phyloP scores from a whole-genome alignment of 169 alveolate genomes.

The Cardiosporidium cionae region DNA sequence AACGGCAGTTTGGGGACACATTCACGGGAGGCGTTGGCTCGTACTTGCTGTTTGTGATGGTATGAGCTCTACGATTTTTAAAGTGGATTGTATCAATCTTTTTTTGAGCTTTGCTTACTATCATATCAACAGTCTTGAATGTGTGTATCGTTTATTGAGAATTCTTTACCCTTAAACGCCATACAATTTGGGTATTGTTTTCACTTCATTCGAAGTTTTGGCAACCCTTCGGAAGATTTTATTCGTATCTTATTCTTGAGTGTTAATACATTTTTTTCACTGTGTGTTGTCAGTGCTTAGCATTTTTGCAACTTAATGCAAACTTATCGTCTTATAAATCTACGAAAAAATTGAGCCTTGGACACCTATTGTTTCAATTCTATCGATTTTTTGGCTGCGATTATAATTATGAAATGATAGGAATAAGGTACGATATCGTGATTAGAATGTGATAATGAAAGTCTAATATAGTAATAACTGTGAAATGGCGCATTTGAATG shows the following conservation, averaged over 20 bases:
- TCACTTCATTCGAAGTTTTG: too few species aligned
- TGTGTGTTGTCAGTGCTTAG: background rate
- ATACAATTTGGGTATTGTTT: too few species aligned
- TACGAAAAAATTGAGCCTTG: background rate
- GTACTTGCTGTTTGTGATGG: background rate
- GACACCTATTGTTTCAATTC: background rate
- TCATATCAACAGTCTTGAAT: too few species aligned
- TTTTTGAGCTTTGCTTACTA: too few species aligned
- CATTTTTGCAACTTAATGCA: background rate
- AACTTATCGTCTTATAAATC: background rate
- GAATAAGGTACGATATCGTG: background rate
- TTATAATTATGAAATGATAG: background rate
- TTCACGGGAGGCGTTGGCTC: background rate
- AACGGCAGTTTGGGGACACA: background rate
- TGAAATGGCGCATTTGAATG: too few species aligned
- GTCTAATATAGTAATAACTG: too few species aligned
- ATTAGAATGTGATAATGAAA: too few species aligned
- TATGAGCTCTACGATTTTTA: too few species aligned
- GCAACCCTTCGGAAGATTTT: too few species aligned
- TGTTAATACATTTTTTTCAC: background rate
- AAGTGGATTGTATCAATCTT: too few species aligned
- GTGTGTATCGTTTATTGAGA: too few species aligned
- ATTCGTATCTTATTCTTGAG: background rate
- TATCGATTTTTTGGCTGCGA: background rate
- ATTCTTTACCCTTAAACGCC: too few species aligned